Conservation (phyloP, 2,329 filamentous ascomycete genomes). For the Monosporascus sp. region DNA sequence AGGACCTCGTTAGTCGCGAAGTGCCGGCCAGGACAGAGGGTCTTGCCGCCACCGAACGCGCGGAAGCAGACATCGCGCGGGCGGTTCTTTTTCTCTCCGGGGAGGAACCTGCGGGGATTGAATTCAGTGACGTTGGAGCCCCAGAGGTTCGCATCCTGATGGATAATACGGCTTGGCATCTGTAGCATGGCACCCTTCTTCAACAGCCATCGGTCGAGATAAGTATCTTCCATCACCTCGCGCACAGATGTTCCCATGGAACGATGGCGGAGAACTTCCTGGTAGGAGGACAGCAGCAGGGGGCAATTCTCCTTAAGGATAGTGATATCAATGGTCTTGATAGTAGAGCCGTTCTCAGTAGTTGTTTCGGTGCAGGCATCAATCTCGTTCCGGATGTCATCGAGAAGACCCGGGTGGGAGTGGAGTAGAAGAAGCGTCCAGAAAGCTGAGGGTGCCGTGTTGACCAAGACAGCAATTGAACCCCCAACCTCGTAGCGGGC, state of each 20-base stretch:
- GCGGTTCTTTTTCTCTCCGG: slow-evolving; percentile 16
- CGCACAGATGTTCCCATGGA: slow-evolving; percentile 30
- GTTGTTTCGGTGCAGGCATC: slow-evolving; percentile 13
- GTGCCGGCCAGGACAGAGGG: slow-evolving; percentile 21
- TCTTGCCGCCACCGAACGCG: slow-evolving; percentile 22
- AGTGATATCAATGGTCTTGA: slow-evolving; percentile 22
- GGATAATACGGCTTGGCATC: slow-evolving; percentile 22
- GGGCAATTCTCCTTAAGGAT: slow-evolving; percentile 30
- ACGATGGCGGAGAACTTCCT: slow-evolving; percentile 35
- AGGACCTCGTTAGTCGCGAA: slow-evolving; percentile 24
- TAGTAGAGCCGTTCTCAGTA: slow-evolving; percentile 3
- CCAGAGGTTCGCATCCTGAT: slow-evolving; percentile 18
- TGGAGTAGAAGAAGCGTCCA: slow-evolving; percentile 35
- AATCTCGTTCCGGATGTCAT: slow-evolving; percentile 26
- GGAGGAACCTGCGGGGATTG: slow-evolving; percentile 19
- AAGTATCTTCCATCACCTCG: slow-evolving; percentile 24
- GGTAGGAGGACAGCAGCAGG: slow-evolving; percentile 32
- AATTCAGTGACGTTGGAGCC: slow-evolving; percentile 15
- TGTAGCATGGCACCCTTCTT: slow-evolving; percentile 24
- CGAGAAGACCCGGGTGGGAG: slow-evolving; percentile 21
- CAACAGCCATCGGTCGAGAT: slow-evolving; percentile 19
- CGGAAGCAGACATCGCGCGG: slow-evolving; percentile 19
- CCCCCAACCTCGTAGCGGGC: slow-evolving; percentile 36
- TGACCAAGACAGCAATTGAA: slow-evolving; percentile 34
- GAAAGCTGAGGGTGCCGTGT: slow-evolving; percentile 33